phyloP scores from a whole-genome alignment of 352 stramenopile genomes.

The Pythium utonaiense region DNA sequence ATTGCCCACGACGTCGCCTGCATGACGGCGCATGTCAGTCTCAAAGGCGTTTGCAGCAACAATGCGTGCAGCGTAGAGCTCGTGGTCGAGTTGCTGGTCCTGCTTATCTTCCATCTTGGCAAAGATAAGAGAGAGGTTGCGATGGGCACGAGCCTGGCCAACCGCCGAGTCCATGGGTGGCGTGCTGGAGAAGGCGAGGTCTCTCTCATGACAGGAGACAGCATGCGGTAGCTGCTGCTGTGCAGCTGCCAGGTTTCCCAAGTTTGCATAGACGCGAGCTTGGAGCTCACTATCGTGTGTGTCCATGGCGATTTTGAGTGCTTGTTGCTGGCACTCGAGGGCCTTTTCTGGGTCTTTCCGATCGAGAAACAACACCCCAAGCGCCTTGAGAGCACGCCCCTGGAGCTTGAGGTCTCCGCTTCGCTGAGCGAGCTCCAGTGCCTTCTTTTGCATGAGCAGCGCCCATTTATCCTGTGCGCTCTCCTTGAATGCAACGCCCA shows the following conservation, averaged over 20 bases:
- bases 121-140: slow-evolving; percentile 68
- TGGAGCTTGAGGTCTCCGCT: slow-evolving; percentile 38
- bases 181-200: slow-evolving; percentile 40
- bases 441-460: slow-evolving; percentile 43
- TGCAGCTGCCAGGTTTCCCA: slow-evolving; percentile 63
- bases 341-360: slow-evolving; percentile 34
- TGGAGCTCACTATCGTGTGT: slow-evolving; percentile 61
- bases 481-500: slow-evolving; percentile 64
- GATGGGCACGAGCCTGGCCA: slow-evolving; percentile 54
- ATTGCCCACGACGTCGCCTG: slow-evolving; percentile 46
- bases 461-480: slow-evolving; percentile 37
- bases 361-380: slow-evolving; percentile 62
- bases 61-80: slow-evolving; percentile 22
- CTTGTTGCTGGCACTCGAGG: slow-evolving; percentile 62
- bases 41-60: slow-evolving; percentile 36
- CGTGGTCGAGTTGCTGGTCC: slow-evolving; percentile 24
- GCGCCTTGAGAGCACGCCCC: slow-evolving; percentile 54
- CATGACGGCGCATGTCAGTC: slow-evolving; percentile 45
- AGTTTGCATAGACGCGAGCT: slow-evolving; percentile 69
- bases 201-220: slow-evolving; percentile 55
- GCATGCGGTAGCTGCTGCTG: slow-evolving; percentile 56
- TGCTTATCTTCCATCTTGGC: slow-evolving; percentile 30
- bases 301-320: slow-evolving; percentile 42
- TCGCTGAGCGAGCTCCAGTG: slow-evolving; percentile 41
- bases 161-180: slow-evolving; percentile 41